Evolutionary conservation across 1,284 basidiomycete genomes (phyloP), one percentile per base, ranked within the genome.

Genomic region (Ganoderma lucidum): DNA sequence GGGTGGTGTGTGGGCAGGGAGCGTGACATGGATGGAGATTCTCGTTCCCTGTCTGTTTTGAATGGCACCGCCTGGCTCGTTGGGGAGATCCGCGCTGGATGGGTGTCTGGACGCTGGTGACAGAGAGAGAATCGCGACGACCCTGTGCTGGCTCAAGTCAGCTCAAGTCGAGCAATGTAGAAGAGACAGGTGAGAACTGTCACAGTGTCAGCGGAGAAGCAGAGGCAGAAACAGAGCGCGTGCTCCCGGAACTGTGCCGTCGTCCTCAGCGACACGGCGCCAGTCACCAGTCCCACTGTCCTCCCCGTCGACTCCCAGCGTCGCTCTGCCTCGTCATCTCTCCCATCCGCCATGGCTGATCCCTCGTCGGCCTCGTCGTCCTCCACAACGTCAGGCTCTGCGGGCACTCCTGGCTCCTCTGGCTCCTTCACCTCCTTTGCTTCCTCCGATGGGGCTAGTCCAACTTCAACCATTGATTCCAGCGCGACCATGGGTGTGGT

Each of bases 271-370:
- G 35, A 19, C 56, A 58, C 56, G 58, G 58, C 58, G 35, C 35
- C 35, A 35, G 35, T 35, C 35, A 5, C 59, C 23, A 44, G n/a
- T 15, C 3, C 59, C 3, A 44, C 8, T 23, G 0, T 8, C 39
- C n/a, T 44, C 39, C 19, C 39, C 39, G 39, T 28, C 39, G 35
- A 35, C 35, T 35, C 59, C 39, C 28, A 59, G n/a, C 35, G 4
- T 30, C 23, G 37, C 39, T 6, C 23, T 15, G 6, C 56, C 23
- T 23, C 32, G 35, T 59, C 56, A 32, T 61, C 59, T 42, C 59
- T 61, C 59, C n/a, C 59, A 41, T 61, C 41, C 37, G 39, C 59
- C 59, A 61, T 61, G 59, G n/a, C 59, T 28, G 59, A 28, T 42
- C 23, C 59, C 59, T 30, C 59, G 23, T 61, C 59, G 39, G 15